Evolutionary conservation across 108 stramenopile species (phyloP).

Genomic region (Chaetoceros muelleri): DNA sequence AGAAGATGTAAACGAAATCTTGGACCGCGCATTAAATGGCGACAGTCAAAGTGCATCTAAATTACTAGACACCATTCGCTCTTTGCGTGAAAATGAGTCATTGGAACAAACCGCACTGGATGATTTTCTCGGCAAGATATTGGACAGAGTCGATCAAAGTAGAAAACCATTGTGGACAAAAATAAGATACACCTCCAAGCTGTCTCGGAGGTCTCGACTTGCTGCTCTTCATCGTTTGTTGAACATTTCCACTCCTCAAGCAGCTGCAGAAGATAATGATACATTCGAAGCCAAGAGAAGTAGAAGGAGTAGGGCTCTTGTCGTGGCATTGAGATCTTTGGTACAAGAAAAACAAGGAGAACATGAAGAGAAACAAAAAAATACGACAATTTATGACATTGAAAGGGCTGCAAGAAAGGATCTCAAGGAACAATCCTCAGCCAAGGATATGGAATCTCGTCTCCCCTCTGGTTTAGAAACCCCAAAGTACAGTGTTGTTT

Average conservation of each 20-base stretch:
- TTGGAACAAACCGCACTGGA: neutral
- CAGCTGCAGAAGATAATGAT: constrained; percentile 6
- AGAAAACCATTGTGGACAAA: constrained; percentile 31
- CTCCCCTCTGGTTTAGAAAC: constrained; percentile 69
- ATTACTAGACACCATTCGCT: neutral
- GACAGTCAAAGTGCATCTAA: neutral
- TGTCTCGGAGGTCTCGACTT: constrained; percentile 37
- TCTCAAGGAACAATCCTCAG: constrained; percentile 8
- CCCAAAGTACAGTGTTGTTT: constrained; percentile 58
- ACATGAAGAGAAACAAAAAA: neutral
- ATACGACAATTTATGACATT: neutral
- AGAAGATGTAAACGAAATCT: neutral
- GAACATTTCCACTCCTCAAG: constrained; percentile 30
- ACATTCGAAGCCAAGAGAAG: constrained; percentile 9
- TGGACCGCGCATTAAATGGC: neutral
- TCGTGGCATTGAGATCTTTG: constrained; percentile 29
- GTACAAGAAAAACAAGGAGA: constrained; percentile 5
- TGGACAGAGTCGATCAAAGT: neutral
- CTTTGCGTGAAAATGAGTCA: neutral
- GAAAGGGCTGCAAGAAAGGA: neutral
- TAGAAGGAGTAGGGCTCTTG: constrained; percentile 32
- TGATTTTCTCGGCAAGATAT: neutral
- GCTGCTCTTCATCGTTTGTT: constrained; percentile 31
- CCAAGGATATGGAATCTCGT: constrained; percentile 27
- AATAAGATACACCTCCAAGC: constrained; percentile 16